Evolutionary conservation across 2,329 filamentous ascomycete genomes (phyloP).

Genomic region (Coleophoma cylindrospora): DNA sequence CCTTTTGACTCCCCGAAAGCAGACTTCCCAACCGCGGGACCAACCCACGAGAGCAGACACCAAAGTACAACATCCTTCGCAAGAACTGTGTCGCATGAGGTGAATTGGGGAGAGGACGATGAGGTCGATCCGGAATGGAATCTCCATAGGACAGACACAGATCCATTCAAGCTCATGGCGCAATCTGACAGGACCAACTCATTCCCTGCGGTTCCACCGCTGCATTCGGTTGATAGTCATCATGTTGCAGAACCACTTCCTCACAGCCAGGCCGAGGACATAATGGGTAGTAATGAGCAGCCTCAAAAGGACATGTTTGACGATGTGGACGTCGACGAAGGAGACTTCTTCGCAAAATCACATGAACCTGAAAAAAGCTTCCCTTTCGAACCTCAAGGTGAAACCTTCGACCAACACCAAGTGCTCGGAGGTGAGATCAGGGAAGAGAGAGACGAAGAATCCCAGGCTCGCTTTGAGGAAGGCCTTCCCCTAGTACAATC

Average conservation of each 20-base stretch:
- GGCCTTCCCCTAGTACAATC: constrained; percentile 57
- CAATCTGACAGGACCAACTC: constrained; percentile 56
- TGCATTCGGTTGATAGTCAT: constrained; percentile 25
- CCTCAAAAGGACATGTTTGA: constrained; percentile 20
- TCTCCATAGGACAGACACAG: constrained; percentile 44
- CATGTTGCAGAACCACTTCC: constrained; percentile 35
- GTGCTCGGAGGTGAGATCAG: constrained; percentile 17
- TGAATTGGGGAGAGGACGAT: constrained; percentile 54
- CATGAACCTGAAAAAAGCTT: constrained; percentile 16
- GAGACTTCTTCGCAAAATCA: constrained; percentile 34
- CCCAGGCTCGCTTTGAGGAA: constrained; percentile 58
- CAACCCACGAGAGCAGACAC: constrained; percentile 43
- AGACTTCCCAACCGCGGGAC: constrained; percentile 16
- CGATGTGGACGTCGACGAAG: constrained; percentile 37
- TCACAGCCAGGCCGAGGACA: constrained; percentile 46
- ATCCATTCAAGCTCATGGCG: constrained; percentile 57
- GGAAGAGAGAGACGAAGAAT: constrained; percentile 39
- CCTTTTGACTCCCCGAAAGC: constrained; percentile 5
- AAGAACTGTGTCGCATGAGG: constrained; percentile 57
- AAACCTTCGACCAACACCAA: constrained; percentile 9
- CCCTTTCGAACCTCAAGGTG: neutral
- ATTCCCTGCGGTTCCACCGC: constrained; percentile 51
- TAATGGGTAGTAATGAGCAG: constrained; percentile 47
- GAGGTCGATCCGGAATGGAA: constrained; percentile 49
- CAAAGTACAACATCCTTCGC: constrained; percentile 58